Evolutionary conservation across 169 alveolate species (phyloP).

Genomic region (Besnoitia besnoiti): DNA sequence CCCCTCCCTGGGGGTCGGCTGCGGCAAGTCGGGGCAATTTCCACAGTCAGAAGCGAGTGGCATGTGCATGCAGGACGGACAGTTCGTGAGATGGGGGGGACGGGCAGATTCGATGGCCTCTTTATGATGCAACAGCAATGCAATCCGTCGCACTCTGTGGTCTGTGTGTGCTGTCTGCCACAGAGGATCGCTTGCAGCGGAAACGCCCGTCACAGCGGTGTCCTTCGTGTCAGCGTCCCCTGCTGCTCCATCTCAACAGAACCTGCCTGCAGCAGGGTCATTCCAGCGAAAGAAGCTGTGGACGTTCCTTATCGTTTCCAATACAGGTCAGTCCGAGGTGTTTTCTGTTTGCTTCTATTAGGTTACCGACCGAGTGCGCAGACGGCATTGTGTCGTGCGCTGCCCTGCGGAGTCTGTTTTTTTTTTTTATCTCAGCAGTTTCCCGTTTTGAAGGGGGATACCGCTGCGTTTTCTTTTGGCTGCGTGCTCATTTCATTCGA

Average conservation of each 20-base stretch:
- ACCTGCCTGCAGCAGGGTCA: neutral
- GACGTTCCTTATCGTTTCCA: slow-evolving; percentile 7
- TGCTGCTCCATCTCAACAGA: neutral
- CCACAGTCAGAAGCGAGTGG: too few species aligned
- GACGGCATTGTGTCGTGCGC: neutral
- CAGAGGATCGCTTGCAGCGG: neutral
- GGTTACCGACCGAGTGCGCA: neutral
- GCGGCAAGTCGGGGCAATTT: too few species aligned
- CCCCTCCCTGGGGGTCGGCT: too few species aligned
- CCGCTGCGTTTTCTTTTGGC: neutral
- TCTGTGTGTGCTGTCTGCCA: neutral
- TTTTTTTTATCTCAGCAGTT: neutral
- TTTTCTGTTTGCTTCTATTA: neutral
- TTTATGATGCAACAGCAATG: too few species aligned
- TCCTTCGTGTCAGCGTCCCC: neutral
- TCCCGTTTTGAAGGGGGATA: neutral
- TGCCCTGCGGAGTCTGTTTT: neutral
- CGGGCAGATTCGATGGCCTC: too few species aligned
- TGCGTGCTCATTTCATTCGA: too few species aligned
- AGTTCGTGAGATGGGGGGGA: too few species aligned
- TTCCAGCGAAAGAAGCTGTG: neutral
- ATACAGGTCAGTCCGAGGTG: neutral
- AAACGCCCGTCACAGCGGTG: neutral
- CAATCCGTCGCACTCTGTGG: neutral
- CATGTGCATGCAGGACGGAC: too few species aligned